Evolutionary conservation across 2,329 filamentous ascomycete species (phyloP), one percentile per base, ranked within the genome.

Genomic region (Aspergillus pseudoglaucus): DNA sequence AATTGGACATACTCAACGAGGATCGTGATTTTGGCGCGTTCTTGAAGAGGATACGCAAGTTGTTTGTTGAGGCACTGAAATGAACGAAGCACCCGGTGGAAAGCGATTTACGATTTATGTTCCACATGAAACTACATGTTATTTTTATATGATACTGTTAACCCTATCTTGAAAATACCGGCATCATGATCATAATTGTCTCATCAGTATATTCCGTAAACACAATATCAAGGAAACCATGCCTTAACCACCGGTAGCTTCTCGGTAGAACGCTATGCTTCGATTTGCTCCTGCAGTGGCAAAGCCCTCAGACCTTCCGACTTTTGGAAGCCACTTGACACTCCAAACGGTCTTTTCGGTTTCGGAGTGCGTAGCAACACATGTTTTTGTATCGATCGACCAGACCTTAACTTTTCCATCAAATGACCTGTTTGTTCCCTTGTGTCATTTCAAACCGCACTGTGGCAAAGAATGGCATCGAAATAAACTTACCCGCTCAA

Each of bases 341-440:
- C 82, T 81, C 87, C 90, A 96, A 2, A 97, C 65, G 0, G 84
- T 80, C 69, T 87, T 87, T 54, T 91, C 90, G 5, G 88, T 90
- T 72, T 97, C 90, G 49, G 85, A 90, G 65, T 95, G 89, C 8
- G 93, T 98, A 10, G 91, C 90, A 40, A 98, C 93, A 64, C 93
- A 97, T 4, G 78, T 77, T 48, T 83, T 80, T 30, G 84, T 81
- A 59, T 95, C 90, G 50, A 96, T 81, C 25, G 88, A 91, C 93
- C 93, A 98, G 25, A 97, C 87, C 70, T 95, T 96, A 51, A 87
- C 88, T 68, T 95, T 96, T 33, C 93, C 91, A 63, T 97, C 90
- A 66, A 94, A 89, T 1, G 87, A 83, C 42, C 79, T 81, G 9
- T 8, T 48, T 20, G 4, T 40, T 27, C 9, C 25, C 9, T 27